Base-by-base conservation (phyloP, 768 basidiomycete species). In the Amanita polypyramis region DNA sequence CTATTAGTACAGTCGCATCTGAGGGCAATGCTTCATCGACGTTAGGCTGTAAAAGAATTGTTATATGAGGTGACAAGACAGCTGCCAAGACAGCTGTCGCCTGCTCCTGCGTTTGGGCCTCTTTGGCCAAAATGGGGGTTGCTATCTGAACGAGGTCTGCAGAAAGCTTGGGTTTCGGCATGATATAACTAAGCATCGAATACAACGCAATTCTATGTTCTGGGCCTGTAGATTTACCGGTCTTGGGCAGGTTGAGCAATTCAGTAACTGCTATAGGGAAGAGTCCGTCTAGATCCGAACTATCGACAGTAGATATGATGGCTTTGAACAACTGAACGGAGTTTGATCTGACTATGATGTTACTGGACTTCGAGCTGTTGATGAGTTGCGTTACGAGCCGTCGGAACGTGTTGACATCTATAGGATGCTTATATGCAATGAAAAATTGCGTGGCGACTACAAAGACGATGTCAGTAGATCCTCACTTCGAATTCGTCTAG, bases 151-250 rank as follows among this genome's bases (percentile, higher is more conserved):
- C 76, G 1, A 81, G 63, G 0, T 63, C 51, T 2, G 67, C 54
- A 11, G 74, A 74, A 30, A 69, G 56, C 9, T 49, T 58, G 10
- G 55, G 35, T 4, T 75, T 76, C 2, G 82, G 70, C 0, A 67
- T 62, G 1, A 92, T 52, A 43, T 58, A 58, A 2, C 72, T 65
- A 1, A 92, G 70, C 81, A 98, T 90, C 1, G 77, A 73, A 64
- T 90, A 94, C 7, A 98, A 69, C 0, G 84, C 70, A 4, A 80
- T 62, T 14, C 94, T 80, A 60, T 98, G 92, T 48, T 95, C 95
- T 2, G 86, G 75, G 1, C 91, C 90, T 0, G 82, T 67, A 0
- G 92, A 88, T 69, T 96, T 99, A 17, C 90, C 86, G 0, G 81
- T 63, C 55, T 84, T 82, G 1, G 91, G 86, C 0, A 91, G 70